A percentile compares a stretch with the other conserved stretches of the same genome.
These are phyloP conservation scores for Rachicladosporium sp. DNA, from an alignment of 2,329 filamentous ascomycete genomes.

Conservation along the genomic window DNA sequence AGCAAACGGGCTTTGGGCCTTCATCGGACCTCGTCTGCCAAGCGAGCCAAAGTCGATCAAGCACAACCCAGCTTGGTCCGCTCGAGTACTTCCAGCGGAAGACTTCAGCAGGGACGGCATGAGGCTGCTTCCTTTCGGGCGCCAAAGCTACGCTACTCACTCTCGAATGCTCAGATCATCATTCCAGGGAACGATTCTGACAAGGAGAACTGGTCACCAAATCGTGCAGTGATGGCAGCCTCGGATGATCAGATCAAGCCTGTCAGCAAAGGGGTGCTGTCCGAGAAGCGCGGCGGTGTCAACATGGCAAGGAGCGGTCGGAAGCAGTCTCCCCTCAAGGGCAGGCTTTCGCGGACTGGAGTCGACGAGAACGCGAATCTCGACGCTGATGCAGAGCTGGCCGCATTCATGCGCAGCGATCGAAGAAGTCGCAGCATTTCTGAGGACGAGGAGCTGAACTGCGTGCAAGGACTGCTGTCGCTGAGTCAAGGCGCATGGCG, in stretches of 20 bases:
- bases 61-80: conserved; percentile 20
- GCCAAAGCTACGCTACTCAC: conserved; percentile 18
- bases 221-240: conserved; percentile 20
- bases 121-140: background rate
- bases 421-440: conserved; percentile 24
- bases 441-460: conserved; percentile 59
- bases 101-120: conserved; percentile 16
- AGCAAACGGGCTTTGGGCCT: conserved; percentile 51
- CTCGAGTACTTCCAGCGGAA: conserved; percentile 19
- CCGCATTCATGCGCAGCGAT: conserved; percentile 57
- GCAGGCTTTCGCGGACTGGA: conserved; percentile 2
- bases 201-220: conserved; percentile 80
- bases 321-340: background rate
- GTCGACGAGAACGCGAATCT: conserved; percentile 26
- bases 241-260: conserved; percentile 14
- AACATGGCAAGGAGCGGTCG: background rate
- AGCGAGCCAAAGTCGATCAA: conserved; percentile 36
- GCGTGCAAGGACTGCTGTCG: conserved; percentile 76
- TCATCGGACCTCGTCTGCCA: conserved; percentile 11
- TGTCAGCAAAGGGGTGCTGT: conserved; percentile 6
- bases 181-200: conserved; percentile 63
- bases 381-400: conserved; percentile 51
- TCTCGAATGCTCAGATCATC: conserved; percentile 27
- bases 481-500: conserved; percentile 87
- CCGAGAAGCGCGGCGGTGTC: conserved; percentile 5